These are phyloP conservation scores for Sporopachydermia cereana DNA, from an alignment of 1,139 yeast genomes.

Conservation along the genomic window DNA sequence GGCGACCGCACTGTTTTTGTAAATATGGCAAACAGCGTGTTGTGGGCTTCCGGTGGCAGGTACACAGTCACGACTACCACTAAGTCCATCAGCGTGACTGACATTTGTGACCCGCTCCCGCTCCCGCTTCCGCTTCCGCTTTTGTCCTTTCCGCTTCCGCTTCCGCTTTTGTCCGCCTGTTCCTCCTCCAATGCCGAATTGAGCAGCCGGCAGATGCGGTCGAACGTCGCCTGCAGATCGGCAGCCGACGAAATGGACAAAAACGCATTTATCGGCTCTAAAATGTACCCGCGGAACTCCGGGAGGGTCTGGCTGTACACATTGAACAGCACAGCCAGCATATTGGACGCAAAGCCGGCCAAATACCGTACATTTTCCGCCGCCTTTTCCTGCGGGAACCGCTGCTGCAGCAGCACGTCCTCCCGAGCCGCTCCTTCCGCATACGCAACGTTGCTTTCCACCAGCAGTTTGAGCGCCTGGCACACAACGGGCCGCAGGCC, in stretches of 20 bases:
- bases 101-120: constrained; percentile 38
- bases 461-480: constrained; percentile 65
- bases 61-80: constrained; percentile 79
- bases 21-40: constrained; percentile 69
- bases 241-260: constrained; percentile 55
- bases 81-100: constrained; percentile 84
- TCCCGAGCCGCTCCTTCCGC: constrained; percentile 46
- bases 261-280: constrained; percentile 78
- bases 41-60: constrained; percentile 58
- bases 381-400: constrained; percentile 48
- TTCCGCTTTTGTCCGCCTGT: constrained; percentile 11
- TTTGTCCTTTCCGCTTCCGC: constrained; percentile 18
- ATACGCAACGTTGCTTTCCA: constrained; percentile 62
- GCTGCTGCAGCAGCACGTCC: constrained; percentile 46
- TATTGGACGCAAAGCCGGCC: constrained; percentile 50
- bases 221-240: constrained; percentile 66
- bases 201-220: constrained; percentile 72
- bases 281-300: constrained; percentile 70
- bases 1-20: constrained; percentile 48
- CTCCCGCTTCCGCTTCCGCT: constrained; percentile 19
- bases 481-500: constrained; percentile 71
- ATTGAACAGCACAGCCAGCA: constrained; percentile 80
- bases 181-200: constrained; percentile 68
- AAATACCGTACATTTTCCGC: constrained; percentile 47
- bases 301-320: constrained; percentile 81